phyloP scores from a whole-genome alignment of 2,329 filamentous ascomycete species.

The Fusarium floridanum region DNA sequence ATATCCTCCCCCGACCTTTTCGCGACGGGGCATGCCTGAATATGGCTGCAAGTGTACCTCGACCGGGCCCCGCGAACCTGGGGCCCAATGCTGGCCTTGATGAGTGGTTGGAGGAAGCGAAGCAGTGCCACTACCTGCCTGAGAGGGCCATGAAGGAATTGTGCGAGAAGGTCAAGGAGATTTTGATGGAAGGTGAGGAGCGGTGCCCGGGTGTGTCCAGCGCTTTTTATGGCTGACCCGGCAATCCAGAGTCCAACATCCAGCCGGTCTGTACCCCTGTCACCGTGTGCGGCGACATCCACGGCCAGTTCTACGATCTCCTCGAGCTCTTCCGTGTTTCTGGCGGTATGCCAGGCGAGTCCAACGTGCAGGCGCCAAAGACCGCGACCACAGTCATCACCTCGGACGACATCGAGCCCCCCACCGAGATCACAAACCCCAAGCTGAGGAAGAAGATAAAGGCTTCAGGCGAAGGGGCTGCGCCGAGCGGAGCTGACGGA shows the following conservation, averaged over 20 bases:
- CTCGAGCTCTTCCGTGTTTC: slow-evolving; percentile 97
- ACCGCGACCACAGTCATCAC: slow-evolving; percentile 82
- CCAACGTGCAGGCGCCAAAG: slow-evolving; percentile 75
- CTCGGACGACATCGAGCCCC: slow-evolving; percentile 92
- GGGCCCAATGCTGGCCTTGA: slow-evolving; percentile 87
- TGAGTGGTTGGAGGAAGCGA: slow-evolving; percentile 97
- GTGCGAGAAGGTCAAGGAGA: slow-evolving; percentile 99
- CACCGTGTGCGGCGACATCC: slow-evolving; percentile 97
- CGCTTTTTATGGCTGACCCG: slow-evolving; percentile 31
- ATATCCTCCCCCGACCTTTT: slow-evolving; percentile 32
- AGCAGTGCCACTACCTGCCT: slow-evolving; percentile 96
- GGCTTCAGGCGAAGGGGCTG: slow-evolving; percentile 48
- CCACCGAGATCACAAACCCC: slow-evolving; percentile 87
- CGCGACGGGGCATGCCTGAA: slow-evolving; percentile 45
- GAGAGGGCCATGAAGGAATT: slow-evolving; percentile 98
- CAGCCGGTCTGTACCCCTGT: slow-evolving; percentile 97
- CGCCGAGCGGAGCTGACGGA: slow-evolving; percentile 66
- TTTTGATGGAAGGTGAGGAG: slow-evolving; percentile 89
- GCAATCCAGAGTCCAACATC: slow-evolving; percentile 87
- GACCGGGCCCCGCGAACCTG: slow-evolving; percentile 90
- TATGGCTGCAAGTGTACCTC: slow-evolving; percentile 73
- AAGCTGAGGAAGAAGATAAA: slow-evolving; percentile 89
- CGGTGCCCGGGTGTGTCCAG: slow-evolving; percentile 5
- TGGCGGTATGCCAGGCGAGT: slow-evolving; percentile 94
- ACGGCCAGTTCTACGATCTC: slow-evolving; percentile 98